Evolutionary conservation across 441 rosid species (phyloP).

Genomic region (Corymbia citriodora): DNA sequence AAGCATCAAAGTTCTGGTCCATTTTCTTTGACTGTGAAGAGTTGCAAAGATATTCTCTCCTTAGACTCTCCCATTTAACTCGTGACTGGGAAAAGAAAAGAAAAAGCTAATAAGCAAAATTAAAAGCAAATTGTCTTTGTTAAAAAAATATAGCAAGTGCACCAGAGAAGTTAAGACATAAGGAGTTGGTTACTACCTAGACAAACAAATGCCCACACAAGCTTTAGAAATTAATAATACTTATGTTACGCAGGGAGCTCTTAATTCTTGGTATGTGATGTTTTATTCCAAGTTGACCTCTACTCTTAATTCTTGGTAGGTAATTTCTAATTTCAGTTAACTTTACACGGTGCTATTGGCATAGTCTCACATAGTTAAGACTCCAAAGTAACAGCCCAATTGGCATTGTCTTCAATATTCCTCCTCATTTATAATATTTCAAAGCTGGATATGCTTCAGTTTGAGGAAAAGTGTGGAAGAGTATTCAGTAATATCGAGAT

Average conservation of each 20-base stretch:
- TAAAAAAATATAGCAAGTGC: not conserved
- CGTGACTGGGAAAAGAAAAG: conserved; percentile 47
- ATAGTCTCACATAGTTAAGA: not conserved
- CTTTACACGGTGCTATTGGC: not conserved
- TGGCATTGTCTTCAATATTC: not conserved
- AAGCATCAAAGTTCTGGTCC: conserved; percentile 88
- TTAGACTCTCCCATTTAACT: conserved; percentile 67
- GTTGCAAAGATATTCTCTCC: conserved; percentile 65
- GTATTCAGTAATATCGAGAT: not conserved
- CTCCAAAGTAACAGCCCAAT: not conserved
- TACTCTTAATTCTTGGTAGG: not conserved
- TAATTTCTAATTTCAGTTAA: not conserved
- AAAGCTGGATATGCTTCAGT: not conserved
- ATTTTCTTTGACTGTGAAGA: conserved; percentile 70
- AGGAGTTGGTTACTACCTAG: not conserved
- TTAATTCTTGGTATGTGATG: not conserved
- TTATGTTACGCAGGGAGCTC: not conserved
- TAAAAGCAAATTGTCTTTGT: not conserved
- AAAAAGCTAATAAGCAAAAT: not conserved
- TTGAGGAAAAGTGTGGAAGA: not conserved
- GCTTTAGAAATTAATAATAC: not conserved
- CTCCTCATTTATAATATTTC: not conserved
- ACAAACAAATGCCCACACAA: not conserved
- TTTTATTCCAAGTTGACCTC: not conserved
- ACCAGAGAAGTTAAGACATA: not conserved